phyloP scores from a whole-genome alignment of 2,329 filamentous ascomycete species.

The Chaetothyriales sp. region DNA sequence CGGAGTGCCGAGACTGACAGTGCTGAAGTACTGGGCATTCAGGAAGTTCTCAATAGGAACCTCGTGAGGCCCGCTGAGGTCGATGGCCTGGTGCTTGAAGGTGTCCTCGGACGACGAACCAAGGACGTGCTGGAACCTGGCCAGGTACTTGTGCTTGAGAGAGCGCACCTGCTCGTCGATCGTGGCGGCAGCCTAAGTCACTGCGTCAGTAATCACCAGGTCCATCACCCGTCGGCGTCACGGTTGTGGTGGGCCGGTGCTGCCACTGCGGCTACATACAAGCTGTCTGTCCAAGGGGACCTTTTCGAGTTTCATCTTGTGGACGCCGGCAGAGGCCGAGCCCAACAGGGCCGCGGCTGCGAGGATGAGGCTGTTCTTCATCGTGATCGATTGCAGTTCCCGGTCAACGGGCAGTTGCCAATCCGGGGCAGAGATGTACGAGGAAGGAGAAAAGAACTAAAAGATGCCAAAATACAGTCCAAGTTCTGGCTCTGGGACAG shows the following conservation, averaged over 20 bases:
- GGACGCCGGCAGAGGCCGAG: conserved; percentile 68
- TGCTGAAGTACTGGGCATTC: conserved; percentile 98
- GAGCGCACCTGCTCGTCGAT: conserved; percentile 68
- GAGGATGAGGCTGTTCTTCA: conserved; percentile 75
- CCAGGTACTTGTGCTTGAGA: conserved; percentile 77
- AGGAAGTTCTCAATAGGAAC: conserved; percentile 94
- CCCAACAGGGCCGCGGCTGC: conserved; percentile 67
- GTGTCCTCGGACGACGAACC: conserved; percentile 62
- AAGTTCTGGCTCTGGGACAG: background rate
- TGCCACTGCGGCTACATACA: conserved; percentile 39
- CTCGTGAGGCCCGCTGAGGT: conserved; percentile 49
- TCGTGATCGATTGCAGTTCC: conserved; percentile 27
- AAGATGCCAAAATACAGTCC: background rate
- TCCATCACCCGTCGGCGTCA: background rate
- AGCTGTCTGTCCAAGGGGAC: conserved; percentile 82
- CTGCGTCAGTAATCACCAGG: conserved; percentile 1
- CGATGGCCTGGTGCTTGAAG: conserved; percentile 59
- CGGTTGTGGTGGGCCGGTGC: background rate
- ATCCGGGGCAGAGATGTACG: background rate
- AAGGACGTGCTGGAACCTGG: conserved; percentile 71
- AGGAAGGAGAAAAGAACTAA: background rate
- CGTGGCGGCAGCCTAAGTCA: conserved; percentile 52
- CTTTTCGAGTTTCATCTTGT: conserved; percentile 98
- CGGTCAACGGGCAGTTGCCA: background rate
- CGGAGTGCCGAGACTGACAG: conserved; percentile 82